Percentiles rank a stretch among this genome's conserved stretches.
phyloP scores from a whole-genome alignment of 2,329 filamentous ascomycete species.

The Dothistroma pini region DNA sequence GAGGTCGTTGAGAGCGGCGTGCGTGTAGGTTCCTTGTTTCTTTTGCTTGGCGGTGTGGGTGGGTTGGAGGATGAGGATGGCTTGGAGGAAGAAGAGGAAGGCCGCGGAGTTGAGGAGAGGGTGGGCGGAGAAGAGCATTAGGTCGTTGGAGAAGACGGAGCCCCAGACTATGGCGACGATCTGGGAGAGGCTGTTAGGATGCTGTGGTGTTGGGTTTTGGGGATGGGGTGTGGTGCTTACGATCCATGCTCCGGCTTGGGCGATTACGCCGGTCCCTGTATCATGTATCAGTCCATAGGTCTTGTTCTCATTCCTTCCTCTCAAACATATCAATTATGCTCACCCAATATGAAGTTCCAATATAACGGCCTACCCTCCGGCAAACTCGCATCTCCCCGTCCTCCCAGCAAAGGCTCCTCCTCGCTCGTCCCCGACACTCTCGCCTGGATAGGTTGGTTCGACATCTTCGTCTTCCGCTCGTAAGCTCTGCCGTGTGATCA shows the following conservation, averaged over 20 bases:
- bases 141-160: constrained; percentile 63
- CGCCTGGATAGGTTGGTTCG: constrained; percentile 36
- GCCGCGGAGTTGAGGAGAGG: constrained; percentile 58
- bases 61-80: constrained; percentile 80
- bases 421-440: constrained; percentile 45
- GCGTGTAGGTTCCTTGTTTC: constrained; percentile 56
- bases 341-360: constrained; percentile 73
- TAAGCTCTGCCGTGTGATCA: background rate
- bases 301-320: background rate
- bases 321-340: constrained; percentile 23
- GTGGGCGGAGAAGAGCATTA: constrained; percentile 85
- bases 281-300: constrained; percentile 8
- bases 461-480: background rate
- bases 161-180: constrained; percentile 75
- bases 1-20: constrained; percentile 67
- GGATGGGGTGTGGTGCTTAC: constrained; percentile 38
- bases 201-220: background rate
- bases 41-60: constrained; percentile 77
- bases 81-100: constrained; percentile 72
- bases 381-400: constrained; percentile 70
- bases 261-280: constrained; percentile 73
- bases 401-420: constrained; percentile 67
- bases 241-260: constrained; percentile 74
- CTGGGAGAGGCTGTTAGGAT: constrained; percentile 33
- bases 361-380: constrained; percentile 59